These are phyloP conservation scores for Xanthoceras sorbifolium DNA, from an alignment of 345 rosid genomes.

Conservation along the genomic window DNA sequence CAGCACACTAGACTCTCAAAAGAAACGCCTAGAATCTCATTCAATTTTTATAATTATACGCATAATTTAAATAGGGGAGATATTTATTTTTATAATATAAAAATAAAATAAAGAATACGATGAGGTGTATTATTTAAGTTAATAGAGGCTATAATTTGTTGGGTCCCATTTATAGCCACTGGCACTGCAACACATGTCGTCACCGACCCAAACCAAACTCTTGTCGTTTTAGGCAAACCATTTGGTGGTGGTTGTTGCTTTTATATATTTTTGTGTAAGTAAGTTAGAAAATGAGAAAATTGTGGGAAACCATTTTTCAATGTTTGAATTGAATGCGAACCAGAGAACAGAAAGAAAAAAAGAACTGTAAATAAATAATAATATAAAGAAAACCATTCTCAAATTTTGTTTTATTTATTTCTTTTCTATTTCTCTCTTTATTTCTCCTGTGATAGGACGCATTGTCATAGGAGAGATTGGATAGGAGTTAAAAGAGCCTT, in stretches of 20 bases:
- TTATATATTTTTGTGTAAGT: not conserved
- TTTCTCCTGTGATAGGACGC: not conserved
- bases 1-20: conserved; percentile 24
- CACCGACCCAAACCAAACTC: conserved; percentile 5
- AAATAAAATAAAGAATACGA: no score
- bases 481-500: conserved; percentile 11
- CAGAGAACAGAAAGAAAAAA: no score
- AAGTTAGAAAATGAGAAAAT: conserved; percentile 38
- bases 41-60: no score
- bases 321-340: conserved; percentile 16
- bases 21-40: conserved; percentile 5
- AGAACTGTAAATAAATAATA: not conserved
- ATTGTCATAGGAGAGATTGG: conserved; percentile 24
- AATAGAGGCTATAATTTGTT: no score
- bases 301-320: conserved; percentile 37
- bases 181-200: no score
- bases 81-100: no score
- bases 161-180: no score
- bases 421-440: no score
- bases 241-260: conserved; percentile 8
- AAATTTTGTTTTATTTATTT: no score
- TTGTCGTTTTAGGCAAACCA: not conserved
- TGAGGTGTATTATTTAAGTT: no score
- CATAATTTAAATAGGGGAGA: no score
- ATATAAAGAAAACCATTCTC: not conserved